phyloP scores from a whole-genome alignment of 805 yeast species.

The Yarrowia deformans region DNA sequence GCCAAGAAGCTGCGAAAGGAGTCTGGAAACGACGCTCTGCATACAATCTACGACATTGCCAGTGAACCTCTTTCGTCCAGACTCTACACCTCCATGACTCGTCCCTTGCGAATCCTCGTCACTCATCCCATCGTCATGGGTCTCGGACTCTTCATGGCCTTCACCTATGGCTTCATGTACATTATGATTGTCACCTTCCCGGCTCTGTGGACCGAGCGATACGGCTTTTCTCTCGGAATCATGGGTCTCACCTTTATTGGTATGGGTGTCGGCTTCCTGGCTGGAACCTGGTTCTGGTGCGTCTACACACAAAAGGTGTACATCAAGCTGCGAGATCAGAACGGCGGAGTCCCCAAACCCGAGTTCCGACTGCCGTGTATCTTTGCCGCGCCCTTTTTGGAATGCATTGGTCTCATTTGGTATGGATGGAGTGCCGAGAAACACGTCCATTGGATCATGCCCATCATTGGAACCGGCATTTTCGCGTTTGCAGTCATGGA shows the following conservation, averaged over 20 bases:
- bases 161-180: constrained; percentile 71
- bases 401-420: constrained; percentile 70
- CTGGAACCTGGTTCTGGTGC: constrained; percentile 62
- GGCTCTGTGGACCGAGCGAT: constrained; percentile 56
- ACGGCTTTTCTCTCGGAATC: constrained; percentile 58
- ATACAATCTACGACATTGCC: constrained; percentile 62
- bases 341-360: constrained; percentile 65
- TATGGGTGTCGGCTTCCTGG: constrained; percentile 61
- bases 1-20: constrained; percentile 58
- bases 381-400: constrained; percentile 58
- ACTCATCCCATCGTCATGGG: constrained; percentile 71
- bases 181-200: constrained; percentile 69
- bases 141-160: constrained; percentile 68
- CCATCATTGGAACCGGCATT: constrained; percentile 64
- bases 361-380: constrained; percentile 66
- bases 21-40: constrained; percentile 64
- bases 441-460: constrained; percentile 66
- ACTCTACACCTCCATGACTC: constrained; percentile 56
- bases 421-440: constrained; percentile 75
- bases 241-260: constrained; percentile 67
- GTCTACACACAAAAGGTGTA: constrained; percentile 55
- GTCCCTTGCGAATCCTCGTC: constrained; percentile 62
- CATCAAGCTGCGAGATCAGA: constrained; percentile 51
- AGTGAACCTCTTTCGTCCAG: constrained; percentile 44
- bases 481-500: constrained; percentile 67